Evolutionary conservation across 495 filamentous ascomycete genomes (phyloP).

Genomic region (Chaetomium cochliodes): DNA sequence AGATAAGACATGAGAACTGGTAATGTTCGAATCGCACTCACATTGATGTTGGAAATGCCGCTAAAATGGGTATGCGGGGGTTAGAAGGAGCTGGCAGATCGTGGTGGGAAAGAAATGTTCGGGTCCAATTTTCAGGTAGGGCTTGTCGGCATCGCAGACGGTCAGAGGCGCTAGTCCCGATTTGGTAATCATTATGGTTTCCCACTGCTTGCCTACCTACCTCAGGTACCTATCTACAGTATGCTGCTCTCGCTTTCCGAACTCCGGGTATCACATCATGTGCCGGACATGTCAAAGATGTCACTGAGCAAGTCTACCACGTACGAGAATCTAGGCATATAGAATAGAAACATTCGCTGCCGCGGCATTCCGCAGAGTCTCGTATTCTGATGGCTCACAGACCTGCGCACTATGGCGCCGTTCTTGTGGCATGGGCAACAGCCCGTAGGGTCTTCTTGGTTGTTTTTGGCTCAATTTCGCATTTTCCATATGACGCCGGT

Average conservation of each 20-base stretch:
- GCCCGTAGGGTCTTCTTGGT: conserved; percentile 21
- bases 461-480: conserved; percentile 41
- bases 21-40: conserved; percentile 26
- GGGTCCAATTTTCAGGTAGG: conserved; percentile 36
- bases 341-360: conserved; percentile 15
- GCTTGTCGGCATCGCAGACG: conserved; percentile 26
- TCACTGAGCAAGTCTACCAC: not conserved
- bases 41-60: conserved; percentile 35
- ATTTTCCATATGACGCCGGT: conserved; percentile 50
- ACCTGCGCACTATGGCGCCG: conserved; percentile 15
- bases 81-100: conserved; percentile 27
- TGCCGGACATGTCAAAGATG: not conserved
- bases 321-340: not conserved
- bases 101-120: conserved; percentile 38
- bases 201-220: not conserved
- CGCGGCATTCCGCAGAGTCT: conserved; percentile 16
- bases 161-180: conserved; percentile 25
- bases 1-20: conserved; percentile 2
- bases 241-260: not conserved
- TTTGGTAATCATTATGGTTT: conserved; percentile 21
- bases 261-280: not conserved
- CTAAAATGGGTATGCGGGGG: conserved; percentile 35
- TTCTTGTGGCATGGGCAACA: conserved; percentile 18
- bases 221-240: too few species aligned
- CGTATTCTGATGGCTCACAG: conserved; percentile 20